Conservation (phyloP, 768 basidiomycete species). For the Termitomyces sp. region DNA sequence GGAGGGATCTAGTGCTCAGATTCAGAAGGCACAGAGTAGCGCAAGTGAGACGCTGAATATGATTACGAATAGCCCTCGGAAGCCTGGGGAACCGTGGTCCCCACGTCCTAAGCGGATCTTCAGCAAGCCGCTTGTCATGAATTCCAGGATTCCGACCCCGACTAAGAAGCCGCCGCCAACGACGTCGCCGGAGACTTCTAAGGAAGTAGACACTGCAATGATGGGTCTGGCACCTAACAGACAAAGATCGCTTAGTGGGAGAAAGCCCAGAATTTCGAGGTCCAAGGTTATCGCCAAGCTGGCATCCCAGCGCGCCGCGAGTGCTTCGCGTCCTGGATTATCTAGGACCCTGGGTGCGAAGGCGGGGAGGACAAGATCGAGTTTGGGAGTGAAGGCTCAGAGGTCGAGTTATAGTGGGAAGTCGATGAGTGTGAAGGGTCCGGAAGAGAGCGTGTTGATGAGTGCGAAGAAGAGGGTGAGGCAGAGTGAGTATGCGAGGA, state of each 20-base stretch:
- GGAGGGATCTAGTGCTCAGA: slow-evolving; percentile 1
- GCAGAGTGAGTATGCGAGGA: slow-evolving; percentile 71
- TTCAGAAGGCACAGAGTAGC: not conserved
- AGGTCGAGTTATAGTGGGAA: slow-evolving; percentile 37
- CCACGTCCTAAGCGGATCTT: slow-evolving; percentile 41
- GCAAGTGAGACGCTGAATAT: slow-evolving; percentile 8
- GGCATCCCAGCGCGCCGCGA: slow-evolving; percentile 65
- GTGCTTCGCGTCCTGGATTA: slow-evolving; percentile 11
- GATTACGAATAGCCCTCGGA: slow-evolving; percentile 34
- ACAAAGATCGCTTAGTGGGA: slow-evolving; percentile 37
- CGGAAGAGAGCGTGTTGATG: slow-evolving; percentile 41
- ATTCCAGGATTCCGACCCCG: slow-evolving; percentile 36
- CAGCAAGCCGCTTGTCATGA: slow-evolving; percentile 44
- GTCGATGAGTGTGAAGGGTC: slow-evolving; percentile 26
- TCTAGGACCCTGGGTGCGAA: slow-evolving; percentile 19
- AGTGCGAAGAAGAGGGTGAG: slow-evolving; percentile 72
- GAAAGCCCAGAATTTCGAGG: slow-evolving; percentile 77
- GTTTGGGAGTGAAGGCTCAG: slow-evolving; percentile 42
- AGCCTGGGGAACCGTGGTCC: slow-evolving; percentile 22
- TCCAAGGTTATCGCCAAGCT: slow-evolving; percentile 77
- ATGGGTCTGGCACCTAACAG: not conserved
- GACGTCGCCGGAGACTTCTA: not conserved
- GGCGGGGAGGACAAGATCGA: slow-evolving; percentile 43
- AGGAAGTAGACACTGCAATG: not conserved
- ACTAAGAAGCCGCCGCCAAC: slow-evolving; percentile 25